These are phyloP conservation scores for Cryptosporidium parvum DNA, from an alignment of 169 alveolate genomes.

Conservation along the genomic window DNA sequence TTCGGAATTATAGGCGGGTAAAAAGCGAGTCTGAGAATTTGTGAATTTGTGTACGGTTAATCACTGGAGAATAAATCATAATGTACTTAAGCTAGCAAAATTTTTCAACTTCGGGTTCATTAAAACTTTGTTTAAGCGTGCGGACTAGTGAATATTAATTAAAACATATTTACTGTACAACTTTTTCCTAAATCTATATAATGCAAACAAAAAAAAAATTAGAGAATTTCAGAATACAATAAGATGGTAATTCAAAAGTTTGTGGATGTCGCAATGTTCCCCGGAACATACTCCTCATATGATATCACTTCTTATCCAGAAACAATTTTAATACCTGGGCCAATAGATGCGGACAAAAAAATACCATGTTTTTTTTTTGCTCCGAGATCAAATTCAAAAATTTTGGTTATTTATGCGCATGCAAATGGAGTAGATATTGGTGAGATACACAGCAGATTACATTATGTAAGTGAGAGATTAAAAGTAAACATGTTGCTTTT, in stretches of 20 bases:
- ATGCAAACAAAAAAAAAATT: not conserved
- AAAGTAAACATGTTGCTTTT: slow-evolving; percentile 76
- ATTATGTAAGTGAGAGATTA: slow-evolving; percentile 57
- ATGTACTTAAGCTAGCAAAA: not conserved
- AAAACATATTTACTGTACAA: not conserved
- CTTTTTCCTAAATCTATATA: not conserved
- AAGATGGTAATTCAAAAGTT: slow-evolving; percentile 72
- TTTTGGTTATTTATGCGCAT: slow-evolving; percentile 79
- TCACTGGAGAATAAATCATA: not conserved
- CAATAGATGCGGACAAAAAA: slow-evolving; percentile 22
- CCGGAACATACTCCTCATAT: slow-evolving; percentile 81
- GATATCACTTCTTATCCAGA: slow-evolving; percentile 80
- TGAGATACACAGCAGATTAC: slow-evolving; percentile 75
- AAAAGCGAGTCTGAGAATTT: not conserved
- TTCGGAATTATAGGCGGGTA: not conserved
- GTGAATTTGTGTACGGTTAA: not conserved
- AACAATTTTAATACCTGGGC: slow-evolving; percentile 78
- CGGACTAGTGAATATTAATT: not conserved
- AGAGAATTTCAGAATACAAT: not conserved
- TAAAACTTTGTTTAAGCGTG: not conserved
- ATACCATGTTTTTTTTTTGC: slow-evolving; percentile 75
- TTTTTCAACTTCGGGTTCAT: not conserved
- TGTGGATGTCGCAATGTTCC: slow-evolving; percentile 81
- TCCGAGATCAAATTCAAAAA: slow-evolving; percentile 45
- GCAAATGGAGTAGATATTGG: slow-evolving; percentile 83